Evolutionary conservation across 2,329 filamentous ascomycete species (phyloP).

Genomic region (Diaporthe amygdali): DNA sequence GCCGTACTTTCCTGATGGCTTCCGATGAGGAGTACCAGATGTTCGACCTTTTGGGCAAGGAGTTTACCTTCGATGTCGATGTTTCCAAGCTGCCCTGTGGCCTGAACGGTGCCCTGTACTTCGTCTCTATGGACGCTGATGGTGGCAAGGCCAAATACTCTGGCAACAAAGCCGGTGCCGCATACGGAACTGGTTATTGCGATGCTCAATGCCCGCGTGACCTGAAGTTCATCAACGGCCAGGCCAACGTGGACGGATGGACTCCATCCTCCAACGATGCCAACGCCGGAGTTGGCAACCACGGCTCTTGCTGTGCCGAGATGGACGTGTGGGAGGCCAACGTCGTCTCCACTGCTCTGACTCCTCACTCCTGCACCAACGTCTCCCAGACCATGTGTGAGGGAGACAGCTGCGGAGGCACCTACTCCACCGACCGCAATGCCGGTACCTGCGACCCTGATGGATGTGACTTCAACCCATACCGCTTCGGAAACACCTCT

Average conservation of each 20-base stretch:
- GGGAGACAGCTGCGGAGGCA: conserved; percentile 57
- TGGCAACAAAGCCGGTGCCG: conserved; percentile 58
- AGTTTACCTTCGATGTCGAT: conserved; percentile 77
- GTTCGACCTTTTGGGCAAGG: conserved; percentile 69
- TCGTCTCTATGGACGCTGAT: conserved; percentile 65
- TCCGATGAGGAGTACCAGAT: conserved; percentile 66
- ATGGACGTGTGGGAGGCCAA: conserved; percentile 70
- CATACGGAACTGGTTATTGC: conserved; percentile 66
- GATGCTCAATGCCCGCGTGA: conserved; percentile 59
- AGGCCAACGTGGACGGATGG: conserved; percentile 61
- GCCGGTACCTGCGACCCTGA: conserved; percentile 69
- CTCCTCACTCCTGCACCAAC: conserved; percentile 67
- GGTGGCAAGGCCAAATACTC: conserved; percentile 57
- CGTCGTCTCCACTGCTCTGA: conserved; percentile 66
- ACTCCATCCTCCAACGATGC: conserved; percentile 54
- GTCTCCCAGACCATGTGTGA: conserved; percentile 56
- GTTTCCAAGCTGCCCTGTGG: conserved; percentile 72
- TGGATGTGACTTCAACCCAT: conserved; percentile 74
- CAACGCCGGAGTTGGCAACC: conserved; percentile 57
- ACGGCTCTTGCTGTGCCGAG: conserved; percentile 66
- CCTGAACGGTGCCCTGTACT: conserved; percentile 74
- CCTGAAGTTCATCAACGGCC: conserved; percentile 64
- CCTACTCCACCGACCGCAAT: conserved; percentile 60
- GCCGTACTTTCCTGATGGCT: conserved; percentile 70
- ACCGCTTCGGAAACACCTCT: conserved; percentile 66